Evolutionary conservation across 2,329 filamentous ascomycete species (phyloP), one percentile per base, ranked within the genome.

Genomic region (Neofusicoccum ribis): DNA sequence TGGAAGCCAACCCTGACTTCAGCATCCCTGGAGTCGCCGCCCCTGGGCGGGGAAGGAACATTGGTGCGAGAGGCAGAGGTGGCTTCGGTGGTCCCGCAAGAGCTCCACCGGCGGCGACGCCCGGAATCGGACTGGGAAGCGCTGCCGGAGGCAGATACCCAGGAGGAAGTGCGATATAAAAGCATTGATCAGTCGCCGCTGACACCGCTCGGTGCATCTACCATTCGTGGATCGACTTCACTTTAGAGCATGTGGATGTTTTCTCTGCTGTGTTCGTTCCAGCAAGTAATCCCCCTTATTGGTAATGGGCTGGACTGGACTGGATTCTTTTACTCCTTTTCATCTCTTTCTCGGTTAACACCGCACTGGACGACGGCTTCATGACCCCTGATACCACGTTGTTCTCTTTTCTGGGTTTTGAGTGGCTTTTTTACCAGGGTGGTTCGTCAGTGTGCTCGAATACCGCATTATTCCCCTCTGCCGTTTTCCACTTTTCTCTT

Each of bases 1-100:
- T 96, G 66, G 88, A 89, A 71, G 88, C 83, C 50, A 97, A 96
- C 72, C 93, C 93, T 0, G 93, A 97, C 76, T 97, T 97, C 78
- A 85, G 90, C 69, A 76, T 97, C 34, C 89, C 88, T 5, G 80
- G 80, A 5, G 72, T 78, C 7, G 75, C 74, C 3, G 66, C 73
- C n/a, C 70, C 71, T 9, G 69, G 76, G 50, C 70, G 75, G 8
- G 71, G 74, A 54, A 72, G 73, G 9, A 76, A 74, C 15, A 67
- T 70, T 27, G 43, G 37, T 20, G 23, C 37, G 6, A 43, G 39
- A 46, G 50, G 47, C 17, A 31, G 62, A 43, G 62, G 62, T 7
- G 41, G 43, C 34, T 27, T 54, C 14, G 31, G 51, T 7, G 62
- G 51, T 14, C n/a, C 27, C 6, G 43, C n/a, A 39, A 54, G 43